Percentiles rank a stretch among this genome's conserved stretches.
Evolutionary conservation across 2,329 filamentous ascomycete species (phyloP).

Genomic region (Tolypocladium guangdongense): DNA sequence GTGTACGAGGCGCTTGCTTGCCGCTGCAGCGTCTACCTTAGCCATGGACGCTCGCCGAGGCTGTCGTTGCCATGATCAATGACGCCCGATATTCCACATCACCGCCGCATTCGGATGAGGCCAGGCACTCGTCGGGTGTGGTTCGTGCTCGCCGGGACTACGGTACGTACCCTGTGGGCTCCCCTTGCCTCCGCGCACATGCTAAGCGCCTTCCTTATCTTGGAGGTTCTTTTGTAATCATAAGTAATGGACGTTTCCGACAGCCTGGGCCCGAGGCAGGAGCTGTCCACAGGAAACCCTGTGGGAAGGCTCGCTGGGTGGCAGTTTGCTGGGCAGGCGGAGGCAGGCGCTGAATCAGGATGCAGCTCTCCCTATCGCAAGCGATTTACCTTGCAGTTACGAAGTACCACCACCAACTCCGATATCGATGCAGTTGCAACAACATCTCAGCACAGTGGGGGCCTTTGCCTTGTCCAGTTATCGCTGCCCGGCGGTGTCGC

Average conservation of each 20-base stretch:
- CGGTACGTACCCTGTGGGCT: too few species aligned
- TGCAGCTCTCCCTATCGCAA: background rate
- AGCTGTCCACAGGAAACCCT: background rate
- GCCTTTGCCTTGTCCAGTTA: background rate
- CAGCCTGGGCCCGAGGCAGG: background rate
- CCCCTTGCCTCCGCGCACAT: background rate
- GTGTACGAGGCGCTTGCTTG: background rate
- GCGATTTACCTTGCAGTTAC: background rate
- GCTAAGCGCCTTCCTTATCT: conserved; percentile 7
- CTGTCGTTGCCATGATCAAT: background rate
- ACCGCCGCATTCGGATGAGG: background rate
- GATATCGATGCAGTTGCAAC: background rate
- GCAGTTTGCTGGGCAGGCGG: background rate
- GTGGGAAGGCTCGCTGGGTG: background rate
- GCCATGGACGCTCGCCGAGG: too few species aligned
- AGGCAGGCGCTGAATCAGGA: background rate
- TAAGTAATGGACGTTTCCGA: background rate
- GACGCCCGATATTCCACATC: background rate
- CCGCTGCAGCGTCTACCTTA: too few species aligned
- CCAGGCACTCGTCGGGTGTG: too few species aligned
- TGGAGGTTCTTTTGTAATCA: conserved; percentile 6
- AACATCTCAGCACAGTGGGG: background rate
- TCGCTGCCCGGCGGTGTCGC: background rate
- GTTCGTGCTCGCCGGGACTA: too few species aligned
- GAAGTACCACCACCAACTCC: background rate